Conservation (phyloP, 176 grass and related monocot species). For the Aegilops sharonensis region DNA sequence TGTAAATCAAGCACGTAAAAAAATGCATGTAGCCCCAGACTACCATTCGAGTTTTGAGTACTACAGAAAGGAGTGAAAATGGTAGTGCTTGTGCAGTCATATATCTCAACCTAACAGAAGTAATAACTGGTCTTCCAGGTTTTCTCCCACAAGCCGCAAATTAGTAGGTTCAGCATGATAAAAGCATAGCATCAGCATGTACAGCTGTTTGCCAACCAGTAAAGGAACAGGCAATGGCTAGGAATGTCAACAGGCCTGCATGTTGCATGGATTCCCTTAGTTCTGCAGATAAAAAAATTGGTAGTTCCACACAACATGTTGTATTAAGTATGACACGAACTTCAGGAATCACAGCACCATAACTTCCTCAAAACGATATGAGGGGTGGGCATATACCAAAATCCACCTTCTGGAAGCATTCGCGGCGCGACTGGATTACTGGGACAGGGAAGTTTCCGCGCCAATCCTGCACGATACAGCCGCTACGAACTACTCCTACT, state of each 20-base stretch:
- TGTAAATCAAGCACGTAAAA: slow-evolving; percentile 9
- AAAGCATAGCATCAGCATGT: neutral
- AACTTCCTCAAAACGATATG: neutral
- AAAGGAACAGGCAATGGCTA: neutral
- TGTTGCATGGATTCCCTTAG: neutral
- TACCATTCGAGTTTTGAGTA: neutral
- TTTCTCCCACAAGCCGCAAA: neutral
- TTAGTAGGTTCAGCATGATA: neutral
- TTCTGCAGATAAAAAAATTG: neutral
- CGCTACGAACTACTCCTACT: slow-evolving; percentile 3
- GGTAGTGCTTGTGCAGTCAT: neutral
- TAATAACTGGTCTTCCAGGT: neutral
- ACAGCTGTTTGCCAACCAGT: neutral
- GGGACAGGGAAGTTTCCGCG: neutral
- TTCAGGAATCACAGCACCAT: slow-evolving; percentile 16
- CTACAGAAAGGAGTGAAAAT: neutral
- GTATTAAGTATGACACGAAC: neutral
- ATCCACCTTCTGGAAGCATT: slow-evolving; percentile 18
- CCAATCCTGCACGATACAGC: slow-evolving; percentile 22
- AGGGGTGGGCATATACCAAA: neutral
- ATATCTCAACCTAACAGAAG: neutral
- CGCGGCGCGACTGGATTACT: neutral
- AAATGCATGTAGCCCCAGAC: neutral
- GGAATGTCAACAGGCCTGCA: neutral
- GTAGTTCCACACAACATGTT: neutral